Evolutionary conservation across 2,329 filamentous ascomycete genomes (phyloP).

Genomic region (Clonostachys solani): DNA sequence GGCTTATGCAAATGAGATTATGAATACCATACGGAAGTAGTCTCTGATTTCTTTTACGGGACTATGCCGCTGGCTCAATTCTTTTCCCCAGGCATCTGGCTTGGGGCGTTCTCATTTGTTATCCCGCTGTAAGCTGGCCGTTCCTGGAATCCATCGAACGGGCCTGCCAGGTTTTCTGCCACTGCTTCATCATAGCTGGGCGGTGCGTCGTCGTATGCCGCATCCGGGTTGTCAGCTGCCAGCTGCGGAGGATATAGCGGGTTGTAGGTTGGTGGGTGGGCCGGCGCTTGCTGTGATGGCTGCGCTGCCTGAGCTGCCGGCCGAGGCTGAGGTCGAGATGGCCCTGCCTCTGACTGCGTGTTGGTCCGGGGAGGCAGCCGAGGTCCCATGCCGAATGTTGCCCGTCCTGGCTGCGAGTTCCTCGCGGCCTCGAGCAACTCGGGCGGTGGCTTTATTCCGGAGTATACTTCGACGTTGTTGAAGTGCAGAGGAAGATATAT

Average conservation of each 20-base stretch:
- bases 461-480: constrained; percentile 71
- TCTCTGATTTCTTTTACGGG: no score
- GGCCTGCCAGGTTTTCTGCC: constrained; percentile 67
- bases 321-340: background rate
- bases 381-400: constrained; percentile 20
- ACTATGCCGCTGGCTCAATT: constrained; percentile 11
- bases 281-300: constrained; percentile 13
- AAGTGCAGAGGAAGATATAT: constrained; percentile 77
- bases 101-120: constrained; percentile 56
- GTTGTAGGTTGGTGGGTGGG: constrained; percentile 30
- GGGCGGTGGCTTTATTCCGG: constrained; percentile 78
- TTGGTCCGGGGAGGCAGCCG: constrained; percentile 24
- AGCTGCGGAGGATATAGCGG: constrained; percentile 57
- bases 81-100: constrained; percentile 39
- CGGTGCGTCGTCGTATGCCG: constrained; percentile 69
- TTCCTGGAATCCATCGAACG: constrained; percentile 56
- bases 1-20: no score
- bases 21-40: no score
- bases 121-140: constrained; percentile 66
- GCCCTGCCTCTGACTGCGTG: constrained; percentile 16
- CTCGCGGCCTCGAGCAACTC: constrained; percentile 63
- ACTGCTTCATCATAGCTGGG: constrained; percentile 94
- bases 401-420: constrained; percentile 30
- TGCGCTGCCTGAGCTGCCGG: constrained; percentile 8
- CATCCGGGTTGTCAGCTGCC: constrained; percentile 31